Evolutionary conservation across 2,329 filamentous ascomycete genomes (phyloP).

Genomic region (Trichoderma gracile): DNA sequence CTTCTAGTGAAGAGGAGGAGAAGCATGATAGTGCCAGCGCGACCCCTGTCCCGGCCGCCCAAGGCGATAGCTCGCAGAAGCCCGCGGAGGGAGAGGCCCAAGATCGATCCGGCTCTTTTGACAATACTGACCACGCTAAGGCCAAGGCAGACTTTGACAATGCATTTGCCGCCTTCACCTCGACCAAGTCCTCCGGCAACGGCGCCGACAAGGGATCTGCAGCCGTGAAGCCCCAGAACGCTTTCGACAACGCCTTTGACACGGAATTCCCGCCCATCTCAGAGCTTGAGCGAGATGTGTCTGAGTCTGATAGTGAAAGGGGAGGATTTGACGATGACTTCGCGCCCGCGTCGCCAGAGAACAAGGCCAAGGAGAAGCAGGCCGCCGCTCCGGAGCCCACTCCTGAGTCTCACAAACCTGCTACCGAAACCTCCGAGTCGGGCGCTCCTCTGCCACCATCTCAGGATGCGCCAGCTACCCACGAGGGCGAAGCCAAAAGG

Average conservation of each 20-base stretch:
- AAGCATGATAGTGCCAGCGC: constrained; percentile 34
- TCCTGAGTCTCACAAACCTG: constrained; percentile 2
- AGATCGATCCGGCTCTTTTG: constrained; percentile 51
- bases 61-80: constrained; percentile 30
- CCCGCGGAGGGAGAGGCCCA: constrained; percentile 28
- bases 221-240: constrained; percentile 48
- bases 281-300: constrained; percentile 82
- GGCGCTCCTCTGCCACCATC: constrained; percentile 30
- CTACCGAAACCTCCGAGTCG: constrained; percentile 1
- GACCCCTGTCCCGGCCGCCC: constrained; percentile 31
- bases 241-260: constrained; percentile 64
- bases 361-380: constrained; percentile 34
- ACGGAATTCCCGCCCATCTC: constrained; percentile 91
- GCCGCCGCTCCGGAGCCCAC: background rate
- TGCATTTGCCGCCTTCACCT: constrained; percentile 75
- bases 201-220: constrained; percentile 39
- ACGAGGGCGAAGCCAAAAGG: constrained; percentile 33
- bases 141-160: constrained; percentile 82
- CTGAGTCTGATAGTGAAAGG: constrained; percentile 73
- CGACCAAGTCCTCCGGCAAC: constrained; percentile 50
- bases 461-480: constrained; percentile 30
- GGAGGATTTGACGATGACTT: constrained; percentile 96
- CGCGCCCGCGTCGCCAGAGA: constrained; percentile 59
- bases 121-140: constrained; percentile 55
- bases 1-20: constrained; percentile 28